A percentile compares a stretch with the other conserved stretches of the same genome.
Evolutionary conservation across 495 filamentous ascomycete genomes (phyloP).

Genomic region (Hypoxylon lienhwacheense): DNA sequence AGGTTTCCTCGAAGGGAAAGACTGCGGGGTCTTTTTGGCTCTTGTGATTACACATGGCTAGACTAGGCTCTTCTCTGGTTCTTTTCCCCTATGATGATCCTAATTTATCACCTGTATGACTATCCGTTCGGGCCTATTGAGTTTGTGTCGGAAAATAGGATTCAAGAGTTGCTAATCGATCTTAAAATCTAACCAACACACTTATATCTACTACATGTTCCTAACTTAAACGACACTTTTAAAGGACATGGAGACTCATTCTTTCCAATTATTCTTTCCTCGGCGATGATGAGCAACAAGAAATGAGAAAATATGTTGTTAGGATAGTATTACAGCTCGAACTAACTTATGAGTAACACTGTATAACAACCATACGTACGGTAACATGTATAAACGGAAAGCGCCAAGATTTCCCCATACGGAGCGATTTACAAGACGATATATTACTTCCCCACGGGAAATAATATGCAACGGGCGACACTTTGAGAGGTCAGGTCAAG

Average conservation of each 20-base stretch:
- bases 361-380: conserved; percentile 12
- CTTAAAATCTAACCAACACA: too few relatives aligned
- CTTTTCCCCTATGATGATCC: conserved; percentile 39
- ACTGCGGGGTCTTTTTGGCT: conserved; percentile 45
- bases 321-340: conserved; percentile 6
- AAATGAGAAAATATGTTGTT: conserved; percentile 2
- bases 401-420: conserved; percentile 36
- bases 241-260: conserved; percentile 19
- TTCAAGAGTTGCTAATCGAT: conserved; percentile 14
- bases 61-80: conserved; percentile 37
- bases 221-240: not conserved
- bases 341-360: not conserved
- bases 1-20: conserved; percentile 40
- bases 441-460: conserved; percentile 35
- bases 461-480: conserved; percentile 27
- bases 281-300: not conserved
- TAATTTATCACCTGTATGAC: conserved; percentile 44
- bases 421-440: conserved; percentile 25
- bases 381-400: conserved; percentile 24
- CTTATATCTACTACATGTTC: too few relatives aligned
- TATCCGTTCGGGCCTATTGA: conserved; percentile 34
- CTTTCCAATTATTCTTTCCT: not conserved
- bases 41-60: conserved; percentile 39
- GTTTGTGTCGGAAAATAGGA: conserved; percentile 23
- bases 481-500: conserved; percentile 21